Evolutionary conservation across 2,329 filamentous ascomycete species (phyloP), one percentile per base, ranked within the genome.

Genomic region (Microcera coccophila): DNA sequence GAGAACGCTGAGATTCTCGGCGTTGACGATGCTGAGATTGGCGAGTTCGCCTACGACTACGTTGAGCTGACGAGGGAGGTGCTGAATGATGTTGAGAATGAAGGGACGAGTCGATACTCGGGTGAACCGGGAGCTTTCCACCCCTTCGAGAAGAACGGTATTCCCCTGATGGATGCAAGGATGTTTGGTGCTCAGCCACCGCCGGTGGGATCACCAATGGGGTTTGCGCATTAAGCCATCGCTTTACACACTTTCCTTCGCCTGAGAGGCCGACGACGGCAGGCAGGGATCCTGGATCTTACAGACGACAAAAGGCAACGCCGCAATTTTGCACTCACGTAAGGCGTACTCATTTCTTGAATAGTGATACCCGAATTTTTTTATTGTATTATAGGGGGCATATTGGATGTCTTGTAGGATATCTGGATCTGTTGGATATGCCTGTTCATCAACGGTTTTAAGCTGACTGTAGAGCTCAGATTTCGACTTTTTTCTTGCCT

Each of bases 21-120:
- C 53, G 90, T 94, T 47, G 89, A 95, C 58, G 90, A 95, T 58
- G 83, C 86, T 18, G 89, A 95, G 67, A 87, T 95, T 59, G 90
- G 90, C 63, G 90, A 95, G 70, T 95, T 93, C 63, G 90, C 88
- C n/a, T 95, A 95, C 64, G 90, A 95, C 66, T 95, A 94, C 57
- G 87, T 95, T 52, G 89, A 94, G 73, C 73, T 93, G 52, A 84
- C 79, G 16, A 75, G 87, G 26, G 72, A 75, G 55, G 70, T 75
- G 29, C 59, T 74, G 37, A 73, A 68, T 47, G 72, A 73, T 34
- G 61, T 70, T 8, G 71, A 74, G 15, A 68, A 63, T 47, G 72
- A 74, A 41, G 63, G 60, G 5, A 65, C 57, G 7, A 74, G 57
- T 42, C 63, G 71, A 26, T 75, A 70, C 50, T 73, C 70, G 4